A percentile compares a stretch with the other conserved stretches of the same genome.
Evolutionary conservation across 2,329 filamentous ascomycete species (phyloP).

Genomic region (Talaromyces sp.): DNA sequence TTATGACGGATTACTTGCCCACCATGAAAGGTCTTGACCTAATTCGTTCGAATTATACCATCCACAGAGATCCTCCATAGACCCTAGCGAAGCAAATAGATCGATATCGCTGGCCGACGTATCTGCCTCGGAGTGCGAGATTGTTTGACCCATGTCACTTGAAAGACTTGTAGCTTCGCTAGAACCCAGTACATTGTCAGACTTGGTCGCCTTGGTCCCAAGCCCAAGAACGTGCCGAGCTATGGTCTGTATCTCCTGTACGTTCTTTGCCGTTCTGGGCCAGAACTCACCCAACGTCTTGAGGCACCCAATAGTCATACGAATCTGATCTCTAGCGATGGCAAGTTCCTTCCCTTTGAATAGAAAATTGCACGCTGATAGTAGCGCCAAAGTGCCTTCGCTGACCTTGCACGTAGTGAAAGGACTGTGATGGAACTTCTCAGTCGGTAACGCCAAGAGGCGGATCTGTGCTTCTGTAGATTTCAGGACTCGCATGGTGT

Average conservation of each 20-base stretch:
- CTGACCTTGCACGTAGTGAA: slow-evolving; percentile 40
- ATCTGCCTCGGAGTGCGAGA: neutral
- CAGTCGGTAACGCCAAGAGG: slow-evolving; percentile 32
- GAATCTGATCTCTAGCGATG: slow-evolving; percentile 37
- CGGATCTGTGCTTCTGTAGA: slow-evolving; percentile 35
- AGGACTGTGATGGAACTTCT: slow-evolving; percentile 32
- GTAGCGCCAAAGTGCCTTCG: slow-evolving; percentile 26
- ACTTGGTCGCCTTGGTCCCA: neutral
- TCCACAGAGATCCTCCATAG: slow-evolving; percentile 17
- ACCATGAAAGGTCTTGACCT: too few relatives aligned
- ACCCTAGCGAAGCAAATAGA: slow-evolving; percentile 9
- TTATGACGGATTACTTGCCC: too few relatives aligned
- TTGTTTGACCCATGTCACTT: neutral
- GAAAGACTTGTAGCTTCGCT: neutral
- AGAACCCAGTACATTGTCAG: neutral
- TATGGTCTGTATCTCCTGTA: slow-evolving; percentile 37
- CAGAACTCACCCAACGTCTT: slow-evolving; percentile 33
- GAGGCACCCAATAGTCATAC: slow-evolving; percentile 38
- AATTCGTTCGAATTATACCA: slow-evolving; percentile 10
- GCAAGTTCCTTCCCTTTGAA: slow-evolving; percentile 27
- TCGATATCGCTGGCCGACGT: slow-evolving; percentile 2
- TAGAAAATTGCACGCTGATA: slow-evolving; percentile 33
- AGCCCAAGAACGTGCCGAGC: slow-evolving; percentile 26
- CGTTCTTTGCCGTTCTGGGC: slow-evolving; percentile 31
- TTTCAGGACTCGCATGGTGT: slow-evolving; percentile 35